Percentiles rank a stretch among this genome's conserved stretches.
Conservation (phyloP, 768 basidiomycete genomes). For the Filobasidium floriforme region DNA sequence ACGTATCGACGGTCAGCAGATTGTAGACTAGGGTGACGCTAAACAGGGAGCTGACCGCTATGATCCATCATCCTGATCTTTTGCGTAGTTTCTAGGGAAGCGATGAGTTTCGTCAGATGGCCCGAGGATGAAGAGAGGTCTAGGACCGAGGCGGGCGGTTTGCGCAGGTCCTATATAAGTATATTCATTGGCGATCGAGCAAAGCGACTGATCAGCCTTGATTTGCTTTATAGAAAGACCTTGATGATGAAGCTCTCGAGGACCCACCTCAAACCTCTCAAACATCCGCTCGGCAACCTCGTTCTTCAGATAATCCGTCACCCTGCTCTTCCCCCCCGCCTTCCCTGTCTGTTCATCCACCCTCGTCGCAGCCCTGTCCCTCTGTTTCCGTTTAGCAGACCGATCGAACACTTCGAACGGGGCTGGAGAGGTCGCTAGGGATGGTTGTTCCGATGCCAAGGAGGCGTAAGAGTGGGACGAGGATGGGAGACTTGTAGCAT, state of each 20-base stretch:
- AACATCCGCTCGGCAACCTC: slow-evolving; percentile 85
- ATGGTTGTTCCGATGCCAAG: neutral
- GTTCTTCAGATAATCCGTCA: slow-evolving; percentile 83
- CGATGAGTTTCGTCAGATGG: slow-evolving; percentile 77
- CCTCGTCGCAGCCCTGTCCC: slow-evolving; percentile 59
- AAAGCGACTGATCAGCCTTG: neutral
- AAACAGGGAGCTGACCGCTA: slow-evolving; percentile 63
- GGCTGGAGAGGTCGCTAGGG: slow-evolving; percentile 24
- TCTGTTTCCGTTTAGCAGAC: slow-evolving; percentile 65
- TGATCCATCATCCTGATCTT: slow-evolving; percentile 79
- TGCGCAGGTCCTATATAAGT: slow-evolving; percentile 71
- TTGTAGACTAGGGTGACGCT: too few species aligned
- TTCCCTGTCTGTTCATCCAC: slow-evolving; percentile 3
- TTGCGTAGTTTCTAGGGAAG: slow-evolving; percentile 52
- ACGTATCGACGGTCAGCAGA: neutral
- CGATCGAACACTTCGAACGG: slow-evolving; percentile 86
- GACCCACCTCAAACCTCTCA: slow-evolving; percentile 70
- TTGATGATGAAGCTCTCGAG: too few species aligned
- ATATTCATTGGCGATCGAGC: neutral
- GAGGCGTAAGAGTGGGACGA: neutral
- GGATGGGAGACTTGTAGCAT: neutral
- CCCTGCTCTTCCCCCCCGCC: slow-evolving; percentile 27
- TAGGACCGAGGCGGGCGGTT: slow-evolving; percentile 66
- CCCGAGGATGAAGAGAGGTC: slow-evolving; percentile 89
- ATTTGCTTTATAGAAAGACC: too few species aligned